phyloP scores from a whole-genome alignment of 2,329 filamentous ascomycete species.

The Penicillium glabrum region DNA sequence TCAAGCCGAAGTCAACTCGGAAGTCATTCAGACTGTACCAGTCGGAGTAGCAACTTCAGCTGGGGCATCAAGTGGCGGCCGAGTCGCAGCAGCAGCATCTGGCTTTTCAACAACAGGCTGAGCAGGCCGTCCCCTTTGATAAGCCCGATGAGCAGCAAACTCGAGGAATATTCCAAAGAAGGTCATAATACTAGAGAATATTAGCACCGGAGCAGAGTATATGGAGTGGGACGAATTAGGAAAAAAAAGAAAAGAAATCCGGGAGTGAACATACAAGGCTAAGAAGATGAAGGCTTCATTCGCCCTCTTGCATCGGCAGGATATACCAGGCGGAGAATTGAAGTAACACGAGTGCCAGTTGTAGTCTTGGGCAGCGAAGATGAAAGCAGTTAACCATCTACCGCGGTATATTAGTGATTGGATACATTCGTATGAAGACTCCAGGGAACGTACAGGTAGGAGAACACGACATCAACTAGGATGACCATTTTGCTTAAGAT shows the following conservation, averaged over 20 bases:
- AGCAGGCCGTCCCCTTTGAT: constrained; percentile 23
- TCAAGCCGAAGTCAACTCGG: background rate
- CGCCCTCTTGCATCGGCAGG: constrained; percentile 41
- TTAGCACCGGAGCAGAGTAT: background rate
- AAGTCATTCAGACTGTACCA: background rate
- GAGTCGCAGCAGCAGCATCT: constrained; percentile 3
- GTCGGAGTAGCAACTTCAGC: background rate
- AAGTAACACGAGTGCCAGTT: constrained; percentile 30
- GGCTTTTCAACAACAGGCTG: constrained; percentile 25
- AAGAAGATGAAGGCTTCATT: constrained; percentile 48
- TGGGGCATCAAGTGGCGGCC: constrained; percentile 19
- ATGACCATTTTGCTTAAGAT: constrained; percentile 39
- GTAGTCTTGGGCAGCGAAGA: constrained; percentile 50
- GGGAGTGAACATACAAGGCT: constrained; percentile 39
- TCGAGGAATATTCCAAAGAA: constrained; percentile 42
- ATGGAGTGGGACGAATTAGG: background rate
- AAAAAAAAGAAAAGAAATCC: background rate
- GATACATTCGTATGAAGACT: background rate
- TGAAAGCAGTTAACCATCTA: constrained; percentile 50
- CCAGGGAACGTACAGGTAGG: constrained; percentile 40
- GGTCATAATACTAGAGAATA: constrained; percentile 40
- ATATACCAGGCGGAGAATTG: constrained; percentile 32
- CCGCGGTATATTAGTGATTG: constrained; percentile 4
- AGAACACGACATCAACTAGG: constrained; percentile 46
- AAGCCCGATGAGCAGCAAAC: constrained; percentile 34